These are phyloP conservation scores for Lepidium campestre DNA, from an alignment of 441 rosid species.

Conservation along the genomic window DNA sequence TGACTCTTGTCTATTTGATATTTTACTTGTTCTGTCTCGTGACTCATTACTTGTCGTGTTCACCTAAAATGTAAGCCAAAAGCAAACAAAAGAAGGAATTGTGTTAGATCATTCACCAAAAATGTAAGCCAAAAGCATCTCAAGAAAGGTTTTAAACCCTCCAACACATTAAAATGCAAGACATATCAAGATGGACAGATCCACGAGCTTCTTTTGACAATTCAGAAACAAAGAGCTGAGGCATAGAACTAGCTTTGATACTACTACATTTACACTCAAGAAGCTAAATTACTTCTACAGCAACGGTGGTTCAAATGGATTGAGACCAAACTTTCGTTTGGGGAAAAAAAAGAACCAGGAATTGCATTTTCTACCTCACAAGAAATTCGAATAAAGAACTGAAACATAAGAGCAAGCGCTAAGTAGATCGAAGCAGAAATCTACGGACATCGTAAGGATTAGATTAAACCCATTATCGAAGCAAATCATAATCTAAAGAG, in stretches of 20 bases:
- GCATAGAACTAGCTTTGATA: neutral
- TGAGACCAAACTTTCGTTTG: neutral
- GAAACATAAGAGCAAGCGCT: neutral
- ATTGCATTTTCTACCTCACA: neutral
- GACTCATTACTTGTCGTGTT: too few relatives aligned
- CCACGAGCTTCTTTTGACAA: neutral
- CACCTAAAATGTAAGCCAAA: too few relatives aligned
- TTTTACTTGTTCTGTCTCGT: constrained; percentile 17
- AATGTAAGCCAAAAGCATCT: neutral
- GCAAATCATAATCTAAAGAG: neutral
- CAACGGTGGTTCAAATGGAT: neutral
- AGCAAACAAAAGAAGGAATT: neutral
- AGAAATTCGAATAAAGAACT: neutral
- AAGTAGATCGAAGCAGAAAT: constrained; percentile 18
- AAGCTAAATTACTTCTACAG: neutral
- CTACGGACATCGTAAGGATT: neutral
- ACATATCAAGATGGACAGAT: neutral
- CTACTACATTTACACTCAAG: neutral
- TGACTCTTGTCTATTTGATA: constrained; percentile 9
- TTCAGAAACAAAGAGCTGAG: neutral
- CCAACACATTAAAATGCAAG: neutral
- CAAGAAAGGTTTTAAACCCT: neutral
- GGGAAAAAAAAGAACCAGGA: neutral
- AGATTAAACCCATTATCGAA: neutral
- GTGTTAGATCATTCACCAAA: neutral